Evolutionary conservation across 495 filamentous ascomycete species (phyloP).

Genomic region (Trichoderma parareesei): DNA sequence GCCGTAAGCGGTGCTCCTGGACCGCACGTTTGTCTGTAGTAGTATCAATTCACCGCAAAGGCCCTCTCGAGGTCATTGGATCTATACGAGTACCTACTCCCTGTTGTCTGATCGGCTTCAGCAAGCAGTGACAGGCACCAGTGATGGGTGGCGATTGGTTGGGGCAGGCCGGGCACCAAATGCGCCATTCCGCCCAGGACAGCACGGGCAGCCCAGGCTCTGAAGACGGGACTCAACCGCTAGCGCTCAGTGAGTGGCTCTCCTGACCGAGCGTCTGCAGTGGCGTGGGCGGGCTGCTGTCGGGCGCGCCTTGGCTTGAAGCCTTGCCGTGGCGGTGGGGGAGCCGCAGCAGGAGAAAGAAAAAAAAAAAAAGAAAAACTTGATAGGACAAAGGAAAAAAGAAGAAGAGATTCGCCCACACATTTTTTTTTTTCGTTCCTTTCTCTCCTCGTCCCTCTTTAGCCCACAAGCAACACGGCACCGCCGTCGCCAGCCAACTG

Average conservation of each 20-base stretch:
- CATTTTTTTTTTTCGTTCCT: constrained; percentile 25
- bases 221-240: neutral
- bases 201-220: neutral
- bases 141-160: neutral
- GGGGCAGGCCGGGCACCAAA: constrained; percentile 1
- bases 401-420: neutral
- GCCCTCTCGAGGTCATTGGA: too few relatives aligned
- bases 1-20: too few relatives aligned
- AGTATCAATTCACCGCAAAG: too few relatives aligned
- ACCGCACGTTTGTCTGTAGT: too few relatives aligned
- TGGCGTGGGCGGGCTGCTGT: too few relatives aligned
- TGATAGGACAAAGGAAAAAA: neutral
- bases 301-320: neutral
- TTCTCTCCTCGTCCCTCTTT: constrained; percentile 20
- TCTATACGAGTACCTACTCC: too few relatives aligned
- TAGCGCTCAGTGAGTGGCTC: too few relatives aligned
- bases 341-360: neutral
- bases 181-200: neutral
- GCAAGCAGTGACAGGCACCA: neutral
- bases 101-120: too few relatives aligned
- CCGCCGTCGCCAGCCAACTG: constrained; percentile 30
- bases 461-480: constrained; percentile 26
- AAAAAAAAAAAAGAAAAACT: too few relatives aligned
- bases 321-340: constrained; percentile 2
- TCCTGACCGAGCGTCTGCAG: too few relatives aligned